Evolutionary conservation across 1,284 basidiomycete genomes (phyloP).

Genomic region (Moesziomyces aphidis): DNA sequence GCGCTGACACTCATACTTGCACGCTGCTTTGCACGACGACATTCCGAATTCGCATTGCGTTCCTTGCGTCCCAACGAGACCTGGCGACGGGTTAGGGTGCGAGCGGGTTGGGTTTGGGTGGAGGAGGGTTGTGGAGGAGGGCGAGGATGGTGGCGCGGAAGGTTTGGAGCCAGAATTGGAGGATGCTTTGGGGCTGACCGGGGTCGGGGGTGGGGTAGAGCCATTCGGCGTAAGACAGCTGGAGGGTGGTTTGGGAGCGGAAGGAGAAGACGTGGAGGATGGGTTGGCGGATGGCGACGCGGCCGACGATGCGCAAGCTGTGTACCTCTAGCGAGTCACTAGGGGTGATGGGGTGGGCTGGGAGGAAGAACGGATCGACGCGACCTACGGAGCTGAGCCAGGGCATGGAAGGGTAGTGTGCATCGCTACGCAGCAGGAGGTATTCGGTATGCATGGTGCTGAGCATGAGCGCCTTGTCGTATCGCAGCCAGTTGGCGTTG

Average conservation of each 20-base stretch:
- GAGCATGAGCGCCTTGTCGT: constrained; percentile 29
- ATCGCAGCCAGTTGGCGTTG: constrained; percentile 22
- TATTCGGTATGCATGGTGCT: constrained; percentile 39
- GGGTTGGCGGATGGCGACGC: constrained; percentile 36
- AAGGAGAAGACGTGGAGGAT: constrained; percentile 36
- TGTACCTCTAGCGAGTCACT: constrained; percentile 2
- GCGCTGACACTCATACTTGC: too few species aligned
- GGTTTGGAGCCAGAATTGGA: constrained; percentile 30
- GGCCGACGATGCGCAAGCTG: constrained; percentile 19
- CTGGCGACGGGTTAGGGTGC: background rate
- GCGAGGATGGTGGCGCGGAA: constrained; percentile 16
- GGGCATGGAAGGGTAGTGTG: constrained; percentile 39
- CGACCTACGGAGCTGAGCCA: constrained; percentile 36
- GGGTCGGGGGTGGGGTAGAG: constrained; percentile 12
- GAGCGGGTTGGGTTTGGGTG: background rate
- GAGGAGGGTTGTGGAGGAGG: background rate
- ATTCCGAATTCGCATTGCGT: too few species aligned
- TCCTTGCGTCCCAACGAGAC: too few species aligned
- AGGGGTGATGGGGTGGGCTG: constrained; percentile 8
- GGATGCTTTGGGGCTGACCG: constrained; percentile 14
- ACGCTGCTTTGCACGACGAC: too few species aligned
- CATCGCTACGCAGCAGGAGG: constrained; percentile 12
- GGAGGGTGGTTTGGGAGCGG: constrained; percentile 14
- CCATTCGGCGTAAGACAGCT: constrained; percentile 37
- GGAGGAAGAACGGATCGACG: constrained; percentile 13